phyloP scores from a whole-genome alignment of 2,329 filamentous ascomycete species.

The Blumeriella jaapii region DNA sequence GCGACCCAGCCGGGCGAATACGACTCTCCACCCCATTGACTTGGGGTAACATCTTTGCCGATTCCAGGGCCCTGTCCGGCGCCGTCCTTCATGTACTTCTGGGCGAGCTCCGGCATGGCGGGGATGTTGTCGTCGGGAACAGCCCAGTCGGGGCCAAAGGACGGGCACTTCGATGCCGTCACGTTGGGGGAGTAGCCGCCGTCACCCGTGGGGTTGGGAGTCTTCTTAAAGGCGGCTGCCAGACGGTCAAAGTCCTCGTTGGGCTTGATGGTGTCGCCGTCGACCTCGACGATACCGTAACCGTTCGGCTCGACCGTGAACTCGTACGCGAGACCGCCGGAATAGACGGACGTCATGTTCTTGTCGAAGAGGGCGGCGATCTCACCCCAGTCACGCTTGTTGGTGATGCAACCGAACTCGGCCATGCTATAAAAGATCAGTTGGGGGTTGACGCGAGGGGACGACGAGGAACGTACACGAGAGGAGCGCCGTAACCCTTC shows the following conservation, averaged over 20 bases:
- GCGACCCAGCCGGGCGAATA: slow-evolving; percentile 3
- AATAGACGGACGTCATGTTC: slow-evolving; percentile 84
- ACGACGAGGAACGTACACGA: slow-evolving; percentile 33
- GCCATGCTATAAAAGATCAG: slow-evolving; percentile 52
- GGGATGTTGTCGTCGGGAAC: slow-evolving; percentile 36
- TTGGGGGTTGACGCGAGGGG: too few relatives aligned
- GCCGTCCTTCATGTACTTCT: slow-evolving; percentile 35
- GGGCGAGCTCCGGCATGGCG: slow-evolving; percentile 33
- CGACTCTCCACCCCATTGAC: slow-evolving; percentile 5
- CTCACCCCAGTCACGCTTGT: slow-evolving; percentile 73
- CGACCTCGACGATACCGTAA: slow-evolving; percentile 44
- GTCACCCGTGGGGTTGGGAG: slow-evolving; percentile 36
- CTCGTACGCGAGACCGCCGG: slow-evolving; percentile 92
- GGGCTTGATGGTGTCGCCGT: slow-evolving; percentile 30
- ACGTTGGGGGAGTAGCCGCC: slow-evolving; percentile 36
- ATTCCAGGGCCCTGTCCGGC: slow-evolving; percentile 29
- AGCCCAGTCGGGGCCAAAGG: slow-evolving; percentile 35
- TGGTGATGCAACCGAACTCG: slow-evolving; percentile 83
- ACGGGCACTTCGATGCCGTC: slow-evolving; percentile 34
- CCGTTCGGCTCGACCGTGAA: slow-evolving; percentile 71
- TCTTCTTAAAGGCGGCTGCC: slow-evolving; percentile 32
- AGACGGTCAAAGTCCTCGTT: slow-evolving; percentile 37
- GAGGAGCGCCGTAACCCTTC: slow-evolving; percentile 54
- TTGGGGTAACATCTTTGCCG: slow-evolving; percentile 3
- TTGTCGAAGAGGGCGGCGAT: slow-evolving; percentile 65